Evolutionary conservation across 495 filamentous ascomycete species (phyloP), one percentile per base, ranked within the genome.

Genomic region (Annulohypoxylon moriforme): DNA sequence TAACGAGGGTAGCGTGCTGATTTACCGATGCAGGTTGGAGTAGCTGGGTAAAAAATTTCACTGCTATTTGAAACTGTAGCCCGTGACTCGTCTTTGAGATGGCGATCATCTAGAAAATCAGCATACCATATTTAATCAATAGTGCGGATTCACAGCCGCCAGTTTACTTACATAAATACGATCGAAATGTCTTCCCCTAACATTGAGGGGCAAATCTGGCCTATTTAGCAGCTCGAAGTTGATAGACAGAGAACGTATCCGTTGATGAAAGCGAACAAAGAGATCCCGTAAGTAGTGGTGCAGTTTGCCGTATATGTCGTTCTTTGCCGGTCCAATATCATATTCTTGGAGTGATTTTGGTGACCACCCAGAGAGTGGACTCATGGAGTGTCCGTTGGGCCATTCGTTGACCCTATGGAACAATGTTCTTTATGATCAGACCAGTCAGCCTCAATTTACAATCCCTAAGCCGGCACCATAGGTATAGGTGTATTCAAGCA

Each of bases 221-320:
- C 10, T 14, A 4, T n/a, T 42, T 55, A 38, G 69, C 60, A 1
- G 40, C n/a, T 16, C 49, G 38, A 61, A 46, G 29, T 29, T 29
- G 0, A 60, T 2, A 0, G 42, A 14, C 0, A 42, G 27, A 40
- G 18, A 9, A 2, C 56, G 55, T 1, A 67, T 18, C 6, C 60
- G 64, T 27, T 9, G 14, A 36, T 68, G 60, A 29, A 75, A 75
- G 1, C 34, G 34, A 1, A 7, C 13, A 13, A 80, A 67, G 13
- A 73, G 18, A n/a, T 24, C 57, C 4, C 55, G 36, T 13, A 81
- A 20, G 60, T 77, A 71, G 47, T 55, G 60, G 33, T 72, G 76
- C 1, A 81, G 44, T 46, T 79, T 79, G 63, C 79, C 79, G 64
- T 80, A 80, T 6, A 56, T 16, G 53, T 80, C 79, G 16, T 67